Evolutionary conservation across 345 rosid species (phyloP).

Genomic region (Camelina neglecta): DNA sequence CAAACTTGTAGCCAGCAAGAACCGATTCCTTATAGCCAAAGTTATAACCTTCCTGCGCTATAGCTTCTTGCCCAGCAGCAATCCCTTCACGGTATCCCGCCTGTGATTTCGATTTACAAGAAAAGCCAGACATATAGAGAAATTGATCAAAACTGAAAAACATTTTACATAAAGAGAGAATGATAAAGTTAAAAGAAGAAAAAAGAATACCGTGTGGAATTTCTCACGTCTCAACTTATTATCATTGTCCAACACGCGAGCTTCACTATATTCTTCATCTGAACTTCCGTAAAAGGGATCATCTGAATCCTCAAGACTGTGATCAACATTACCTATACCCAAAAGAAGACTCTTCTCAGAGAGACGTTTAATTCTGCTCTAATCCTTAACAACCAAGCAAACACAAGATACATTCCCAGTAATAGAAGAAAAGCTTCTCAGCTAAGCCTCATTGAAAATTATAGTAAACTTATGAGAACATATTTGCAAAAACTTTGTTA

Average conservation of each 20-base stretch:
- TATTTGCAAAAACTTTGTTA: not conserved
- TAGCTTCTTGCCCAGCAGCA: conserved; percentile 72
- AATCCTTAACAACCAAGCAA: not conserved
- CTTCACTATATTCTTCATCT: conserved; percentile 52
- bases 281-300: conserved; percentile 53
- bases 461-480: not conserved
- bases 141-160: not conserved
- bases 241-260: conserved; percentile 53
- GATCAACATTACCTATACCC: conserved; percentile 42
- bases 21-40: conserved; percentile 74
- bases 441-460: not conserved
- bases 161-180: not conserved
- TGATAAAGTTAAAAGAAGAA: not conserved
- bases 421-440: not conserved
- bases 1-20: conserved; percentile 68
- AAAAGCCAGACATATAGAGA: not conserved
- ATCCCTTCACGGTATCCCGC: conserved; percentile 86
- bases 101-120: conserved; percentile 44
- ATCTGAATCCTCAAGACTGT: conserved; percentile 43
- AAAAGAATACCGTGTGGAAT: conserved; percentile 53
- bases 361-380: not conserved
- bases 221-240: conserved; percentile 51
- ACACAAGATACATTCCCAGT: not conserved
- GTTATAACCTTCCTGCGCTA: conserved; percentile 83
- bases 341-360: not conserved